Evolutionary conservation across 2,329 filamentous ascomycete genomes (phyloP).

Genomic region (Chaetomiaceae sp.): DNA sequence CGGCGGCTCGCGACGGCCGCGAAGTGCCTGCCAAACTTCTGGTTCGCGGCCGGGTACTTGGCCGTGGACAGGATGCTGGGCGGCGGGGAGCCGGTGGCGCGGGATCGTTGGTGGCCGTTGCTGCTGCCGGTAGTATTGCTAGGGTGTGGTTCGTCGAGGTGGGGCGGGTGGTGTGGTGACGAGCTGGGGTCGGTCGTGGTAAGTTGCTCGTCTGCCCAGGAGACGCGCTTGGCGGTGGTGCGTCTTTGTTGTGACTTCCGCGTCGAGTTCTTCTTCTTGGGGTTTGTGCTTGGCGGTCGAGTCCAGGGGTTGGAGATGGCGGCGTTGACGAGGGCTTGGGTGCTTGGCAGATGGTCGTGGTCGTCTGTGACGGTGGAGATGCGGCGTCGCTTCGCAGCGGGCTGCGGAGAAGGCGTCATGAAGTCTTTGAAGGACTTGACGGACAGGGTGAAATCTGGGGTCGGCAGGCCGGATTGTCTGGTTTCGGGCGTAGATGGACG

Average conservation of each 20-base stretch:
- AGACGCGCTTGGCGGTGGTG: conserved; percentile 26
- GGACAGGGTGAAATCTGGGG: conserved; percentile 42
- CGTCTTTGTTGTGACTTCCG: not conserved
- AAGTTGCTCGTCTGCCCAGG: conserved; percentile 30
- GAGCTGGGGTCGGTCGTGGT: not conserved
- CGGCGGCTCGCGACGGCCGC: conserved; percentile 28
- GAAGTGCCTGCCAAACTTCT: conserved; percentile 44
- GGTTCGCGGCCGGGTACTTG: conserved; percentile 29
- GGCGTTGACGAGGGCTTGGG: conserved; percentile 32
- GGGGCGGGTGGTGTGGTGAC: not conserved
- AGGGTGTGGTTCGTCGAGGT: not conserved
- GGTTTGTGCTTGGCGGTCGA: conserved; percentile 10
- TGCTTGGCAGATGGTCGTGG: conserved; percentile 27
- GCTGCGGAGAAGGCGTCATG: conserved; percentile 43
- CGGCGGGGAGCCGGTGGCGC: conserved; percentile 38
- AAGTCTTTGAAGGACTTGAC: conserved; percentile 49
- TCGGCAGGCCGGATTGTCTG: conserved; percentile 29
- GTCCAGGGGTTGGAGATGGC: conserved; percentile 32
- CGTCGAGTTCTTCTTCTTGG: not conserved
- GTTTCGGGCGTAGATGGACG: conserved; percentile 27
- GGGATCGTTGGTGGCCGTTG: conserved; percentile 4
- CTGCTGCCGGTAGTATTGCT: not conserved
- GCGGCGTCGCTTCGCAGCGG: conserved; percentile 21
- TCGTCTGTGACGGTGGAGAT: conserved; percentile 18
- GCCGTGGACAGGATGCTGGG: conserved; percentile 25